Evolutionary conservation across 192 early-diverging fungal species (phyloP).

Genomic region (Coemansia sp.): DNA sequence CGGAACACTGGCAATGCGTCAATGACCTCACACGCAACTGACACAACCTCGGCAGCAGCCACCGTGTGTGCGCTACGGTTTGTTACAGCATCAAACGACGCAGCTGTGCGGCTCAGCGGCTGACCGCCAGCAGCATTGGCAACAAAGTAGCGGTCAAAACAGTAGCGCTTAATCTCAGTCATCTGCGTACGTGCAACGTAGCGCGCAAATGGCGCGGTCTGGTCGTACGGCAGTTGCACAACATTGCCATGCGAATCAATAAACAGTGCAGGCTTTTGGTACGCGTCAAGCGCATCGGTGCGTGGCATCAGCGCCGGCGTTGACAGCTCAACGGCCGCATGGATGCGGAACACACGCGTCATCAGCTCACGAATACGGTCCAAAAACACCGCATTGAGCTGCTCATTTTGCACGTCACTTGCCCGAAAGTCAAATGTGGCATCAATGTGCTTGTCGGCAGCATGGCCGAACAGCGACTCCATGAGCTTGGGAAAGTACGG

Average conservation of each 20-base stretch:
- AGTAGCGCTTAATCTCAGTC: constrained; percentile 78
- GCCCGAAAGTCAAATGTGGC: constrained; percentile 85
- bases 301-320: constrained; percentile 84
- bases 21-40: constrained; percentile 72
- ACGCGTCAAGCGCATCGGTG: constrained; percentile 56
- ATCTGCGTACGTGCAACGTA: constrained; percentile 74
- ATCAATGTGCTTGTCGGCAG: constrained; percentile 80
- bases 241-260: constrained; percentile 81
- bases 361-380: constrained; percentile 70
- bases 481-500: constrained; percentile 82
- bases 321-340: constrained; percentile 81
- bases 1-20: constrained; percentile 69
- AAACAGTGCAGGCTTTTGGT: constrained; percentile 71
- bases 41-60: constrained; percentile 87
- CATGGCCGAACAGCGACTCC: constrained; percentile 74
- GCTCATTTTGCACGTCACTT: constrained; percentile 48
- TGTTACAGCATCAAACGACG: constrained; percentile 90
- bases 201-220: constrained; percentile 89
- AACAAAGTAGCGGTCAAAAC: constrained; percentile 80
- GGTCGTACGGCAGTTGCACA: constrained; percentile 84
- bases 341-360: constrained; percentile 65
- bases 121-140: constrained; percentile 83
- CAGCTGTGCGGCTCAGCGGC: constrained; percentile 73
- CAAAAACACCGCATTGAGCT: constrained; percentile 68
- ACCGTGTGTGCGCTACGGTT: constrained; percentile 62